Evolutionary conservation across 768 basidiomycete species (phyloP).

Genomic region (Amanita phalloides): DNA sequence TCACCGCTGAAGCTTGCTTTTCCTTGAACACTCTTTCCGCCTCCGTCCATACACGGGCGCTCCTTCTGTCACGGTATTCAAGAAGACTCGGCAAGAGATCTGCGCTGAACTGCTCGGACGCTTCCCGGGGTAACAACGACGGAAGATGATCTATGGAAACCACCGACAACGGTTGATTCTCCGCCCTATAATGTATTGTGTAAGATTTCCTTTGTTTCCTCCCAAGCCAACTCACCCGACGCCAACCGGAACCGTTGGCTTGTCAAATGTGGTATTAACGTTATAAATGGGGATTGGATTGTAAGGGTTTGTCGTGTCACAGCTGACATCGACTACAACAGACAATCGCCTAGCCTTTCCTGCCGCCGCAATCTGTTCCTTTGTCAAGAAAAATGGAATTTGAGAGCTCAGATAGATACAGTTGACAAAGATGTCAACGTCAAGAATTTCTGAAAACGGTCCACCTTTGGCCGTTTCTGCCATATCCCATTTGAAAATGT

Average conservation of each 20-base stretch:
- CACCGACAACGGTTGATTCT: constrained; percentile 65
- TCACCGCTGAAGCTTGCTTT: constrained; percentile 33
- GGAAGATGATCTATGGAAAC: constrained; percentile 97
- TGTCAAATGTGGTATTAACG: constrained; percentile 88
- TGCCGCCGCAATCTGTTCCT: constrained; percentile 59
- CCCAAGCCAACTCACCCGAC: constrained; percentile 47
- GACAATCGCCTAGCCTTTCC: constrained; percentile 58
- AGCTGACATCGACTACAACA: constrained; percentile 94
- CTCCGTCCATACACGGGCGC: constrained; percentile 75
- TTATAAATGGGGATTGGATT: constrained; percentile 95
- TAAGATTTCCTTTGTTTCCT: constrained; percentile 7
- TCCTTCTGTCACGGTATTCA: constrained; percentile 60
- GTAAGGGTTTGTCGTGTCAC: constrained; percentile 97
- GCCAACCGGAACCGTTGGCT: constrained; percentile 83
- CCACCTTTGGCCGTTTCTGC: constrained; percentile 95
- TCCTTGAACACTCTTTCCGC: constrained; percentile 76
- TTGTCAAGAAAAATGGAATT: constrained; percentile 77
- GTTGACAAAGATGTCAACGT: constrained; percentile 97
- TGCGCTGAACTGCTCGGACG: constrained; percentile 90
- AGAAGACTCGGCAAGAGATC: constrained; percentile 82
- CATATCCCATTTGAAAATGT: constrained; percentile 98
- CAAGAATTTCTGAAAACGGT: constrained; percentile 90
- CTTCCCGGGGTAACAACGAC: constrained; percentile 88
- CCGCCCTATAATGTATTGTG: constrained; percentile 28
- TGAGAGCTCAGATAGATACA: constrained; percentile 92